phyloP scores from a whole-genome alignment of 2,329 filamentous ascomycete genomes.

The Colletotrichum destructivum region DNA sequence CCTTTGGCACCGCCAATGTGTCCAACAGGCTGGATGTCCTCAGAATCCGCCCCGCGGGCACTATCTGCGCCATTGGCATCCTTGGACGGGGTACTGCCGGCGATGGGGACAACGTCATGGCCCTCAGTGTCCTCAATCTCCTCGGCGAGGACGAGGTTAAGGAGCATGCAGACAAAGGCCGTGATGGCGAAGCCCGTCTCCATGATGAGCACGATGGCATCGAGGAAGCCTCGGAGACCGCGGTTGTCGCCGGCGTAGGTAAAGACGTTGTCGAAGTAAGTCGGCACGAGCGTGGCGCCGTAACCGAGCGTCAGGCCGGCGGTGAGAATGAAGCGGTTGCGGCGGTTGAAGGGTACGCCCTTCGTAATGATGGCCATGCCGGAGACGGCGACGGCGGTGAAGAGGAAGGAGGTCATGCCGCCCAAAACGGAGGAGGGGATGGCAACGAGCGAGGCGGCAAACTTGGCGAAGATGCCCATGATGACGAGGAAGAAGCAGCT shows the following conservation, averaged over 20 bases:
- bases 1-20: slow-evolving; percentile 31
- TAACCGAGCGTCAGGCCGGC: slow-evolving; percentile 82
- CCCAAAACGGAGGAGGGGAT: slow-evolving; percentile 79
- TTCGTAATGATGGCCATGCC: slow-evolving; percentile 83
- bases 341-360: slow-evolving; percentile 80
- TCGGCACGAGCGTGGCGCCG: slow-evolving; percentile 76
- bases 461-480: slow-evolving; percentile 88
- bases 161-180: slow-evolving; percentile 78
- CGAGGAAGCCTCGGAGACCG: slow-evolving; percentile 79
- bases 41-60: slow-evolving; percentile 38
- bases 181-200: slow-evolving; percentile 83
- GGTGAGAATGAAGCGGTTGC: slow-evolving; percentile 87
- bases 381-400: slow-evolving; percentile 81
- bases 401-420: slow-evolving; percentile 85
- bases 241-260: slow-evolving; percentile 79
- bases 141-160: slow-evolving; percentile 81
- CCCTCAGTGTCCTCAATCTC: slow-evolving; percentile 77
- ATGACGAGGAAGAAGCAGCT: slow-evolving; percentile 80
- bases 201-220: slow-evolving; percentile 81
- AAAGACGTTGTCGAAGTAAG: slow-evolving; percentile 80
- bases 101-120: slow-evolving; percentile 14
- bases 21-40: slow-evolving; percentile 38
- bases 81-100: slow-evolving; percentile 14
- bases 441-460: slow-evolving; percentile 82
- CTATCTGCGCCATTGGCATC: slow-evolving; percentile 36